Percentiles rank a stretch among this genome's conserved stretches.
Evolutionary conservation across 2,329 filamentous ascomycete genomes (phyloP).

Genomic region (Ambrosiella cleistominuta): DNA sequence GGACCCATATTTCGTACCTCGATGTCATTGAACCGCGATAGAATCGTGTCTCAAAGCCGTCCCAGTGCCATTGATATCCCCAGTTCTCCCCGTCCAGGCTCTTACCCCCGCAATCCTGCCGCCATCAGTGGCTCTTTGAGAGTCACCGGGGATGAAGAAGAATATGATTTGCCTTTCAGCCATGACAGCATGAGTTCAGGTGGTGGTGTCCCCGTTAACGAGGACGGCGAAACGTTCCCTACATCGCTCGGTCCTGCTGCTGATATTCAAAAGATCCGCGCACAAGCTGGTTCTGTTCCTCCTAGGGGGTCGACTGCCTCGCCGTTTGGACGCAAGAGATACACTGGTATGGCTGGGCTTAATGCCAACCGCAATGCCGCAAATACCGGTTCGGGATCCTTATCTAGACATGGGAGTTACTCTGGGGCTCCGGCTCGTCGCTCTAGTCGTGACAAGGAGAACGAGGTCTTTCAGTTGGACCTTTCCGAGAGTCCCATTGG

Average conservation of each 20-base stretch:
- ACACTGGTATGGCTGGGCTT: conserved; percentile 24
- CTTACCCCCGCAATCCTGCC: conserved; percentile 43
- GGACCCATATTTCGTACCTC: not conserved
- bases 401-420: conserved; percentile 7
- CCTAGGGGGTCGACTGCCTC: conserved; percentile 18
- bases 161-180: conserved; percentile 41
- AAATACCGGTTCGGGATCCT: conserved; percentile 19
- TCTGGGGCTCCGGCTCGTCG: conserved; percentile 2
- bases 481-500: conserved; percentile 24
- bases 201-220: conserved; percentile 40
- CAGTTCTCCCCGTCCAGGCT: conserved; percentile 44
- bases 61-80: conserved; percentile 52
- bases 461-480: conserved; percentile 10
- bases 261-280: conserved; percentile 1
- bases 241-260: not conserved
- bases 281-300: not conserved
- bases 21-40: conserved; percentile 17
- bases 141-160: conserved; percentile 38
- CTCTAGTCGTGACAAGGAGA: conserved; percentile 17
- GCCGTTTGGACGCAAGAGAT: conserved; percentile 29
- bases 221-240: not conserved
- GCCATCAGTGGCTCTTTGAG: conserved; percentile 36
- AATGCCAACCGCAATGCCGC: conserved; percentile 17
- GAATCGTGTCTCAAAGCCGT: conserved; percentile 30
- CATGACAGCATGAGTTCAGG: conserved; percentile 54